phyloP scores from a whole-genome alignment of 1,139 yeast genomes.

The Lodderomyces beijingensis region DNA sequence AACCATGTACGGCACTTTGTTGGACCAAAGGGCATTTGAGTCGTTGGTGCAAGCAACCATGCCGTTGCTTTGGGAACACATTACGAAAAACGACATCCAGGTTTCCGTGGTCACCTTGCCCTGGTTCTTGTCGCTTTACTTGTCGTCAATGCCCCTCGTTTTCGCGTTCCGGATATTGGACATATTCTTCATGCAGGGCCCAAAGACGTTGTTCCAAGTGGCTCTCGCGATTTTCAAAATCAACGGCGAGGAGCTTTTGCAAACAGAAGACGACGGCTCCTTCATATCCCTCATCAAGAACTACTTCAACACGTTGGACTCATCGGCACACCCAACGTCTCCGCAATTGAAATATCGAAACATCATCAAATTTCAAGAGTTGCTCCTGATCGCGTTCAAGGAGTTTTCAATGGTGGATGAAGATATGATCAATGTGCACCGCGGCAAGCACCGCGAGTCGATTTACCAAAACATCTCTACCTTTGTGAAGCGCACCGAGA shows the following conservation, averaged over 20 bases:
- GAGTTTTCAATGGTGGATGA: slow-evolving; percentile 84
- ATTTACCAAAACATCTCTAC: slow-evolving; percentile 83
- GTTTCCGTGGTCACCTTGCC: slow-evolving; percentile 93
- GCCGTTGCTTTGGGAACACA: slow-evolving; percentile 86
- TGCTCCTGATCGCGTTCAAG: slow-evolving; percentile 85
- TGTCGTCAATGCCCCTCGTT: slow-evolving; percentile 91
- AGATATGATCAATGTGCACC: slow-evolving; percentile 61
- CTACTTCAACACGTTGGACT: slow-evolving; percentile 74
- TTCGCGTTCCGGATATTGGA: slow-evolving; percentile 92
- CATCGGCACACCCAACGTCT: slow-evolving; percentile 75
- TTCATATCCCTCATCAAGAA: slow-evolving; percentile 81
- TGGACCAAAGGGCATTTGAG: slow-evolving; percentile 93
- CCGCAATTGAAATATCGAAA: slow-evolving; percentile 58
- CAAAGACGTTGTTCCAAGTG: slow-evolving; percentile 85
- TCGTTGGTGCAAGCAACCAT: slow-evolving; percentile 82
- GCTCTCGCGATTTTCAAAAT: slow-evolving; percentile 83
- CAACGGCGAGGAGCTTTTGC: slow-evolving; percentile 78
- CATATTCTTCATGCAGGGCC: slow-evolving; percentile 86
- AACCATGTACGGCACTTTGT: slow-evolving; percentile 94
- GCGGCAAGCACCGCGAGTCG: slow-evolving; percentile 68
- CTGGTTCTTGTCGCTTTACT: slow-evolving; percentile 89
- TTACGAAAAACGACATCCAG: slow-evolving; percentile 76
- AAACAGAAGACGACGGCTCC: slow-evolving; percentile 87
- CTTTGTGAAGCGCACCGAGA: slow-evolving; percentile 87
- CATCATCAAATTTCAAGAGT: slow-evolving; percentile 82